A percentile compares a stretch with the other conserved stretches of the same genome.
phyloP scores from a whole-genome alignment of 306 rosid genomes.

The Cucurbita argyrosperma region DNA sequence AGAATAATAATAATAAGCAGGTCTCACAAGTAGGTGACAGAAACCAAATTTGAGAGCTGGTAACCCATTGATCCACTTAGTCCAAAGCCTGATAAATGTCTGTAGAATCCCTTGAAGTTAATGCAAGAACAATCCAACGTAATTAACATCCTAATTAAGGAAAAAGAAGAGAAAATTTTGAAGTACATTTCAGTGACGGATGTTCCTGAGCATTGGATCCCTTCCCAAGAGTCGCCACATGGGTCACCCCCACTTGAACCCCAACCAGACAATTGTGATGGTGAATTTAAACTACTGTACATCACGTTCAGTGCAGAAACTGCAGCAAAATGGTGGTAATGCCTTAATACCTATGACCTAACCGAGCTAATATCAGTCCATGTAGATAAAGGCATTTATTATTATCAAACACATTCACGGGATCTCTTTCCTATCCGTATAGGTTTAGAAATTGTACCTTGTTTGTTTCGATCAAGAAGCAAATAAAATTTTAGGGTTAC shows the following conservation, averaged over 20 bases:
- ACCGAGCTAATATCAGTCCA: no score
- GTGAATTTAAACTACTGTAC: slow-evolving; percentile 55
- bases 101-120: slow-evolving; percentile 7
- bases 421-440: no score
- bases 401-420: no score
- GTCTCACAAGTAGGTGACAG: slow-evolving; percentile 72
- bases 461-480: no score
- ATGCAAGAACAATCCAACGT: background rate
- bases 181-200: slow-evolving; percentile 73
- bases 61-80: slow-evolving; percentile 72
- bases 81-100: slow-evolving; percentile 45
- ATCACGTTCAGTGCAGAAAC: slow-evolving; percentile 69
- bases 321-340: slow-evolving; percentile 14
- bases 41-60: slow-evolving; percentile 57
- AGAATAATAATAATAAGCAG: slow-evolving; percentile 6
- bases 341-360: no score
- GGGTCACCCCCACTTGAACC: slow-evolving; percentile 82
- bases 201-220: slow-evolving; percentile 67
- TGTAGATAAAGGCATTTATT: no score
- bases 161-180: background rate
- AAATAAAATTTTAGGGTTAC: no score
- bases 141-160: background rate
- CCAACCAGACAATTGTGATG: slow-evolving; percentile 50
- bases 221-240: slow-evolving; percentile 70
- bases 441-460: no score